Percentiles rank a stretch among this genome's conserved stretches.
Conservation (phyloP, 106 monocot genomes). For the Dendrobium chrysotoxum region DNA sequence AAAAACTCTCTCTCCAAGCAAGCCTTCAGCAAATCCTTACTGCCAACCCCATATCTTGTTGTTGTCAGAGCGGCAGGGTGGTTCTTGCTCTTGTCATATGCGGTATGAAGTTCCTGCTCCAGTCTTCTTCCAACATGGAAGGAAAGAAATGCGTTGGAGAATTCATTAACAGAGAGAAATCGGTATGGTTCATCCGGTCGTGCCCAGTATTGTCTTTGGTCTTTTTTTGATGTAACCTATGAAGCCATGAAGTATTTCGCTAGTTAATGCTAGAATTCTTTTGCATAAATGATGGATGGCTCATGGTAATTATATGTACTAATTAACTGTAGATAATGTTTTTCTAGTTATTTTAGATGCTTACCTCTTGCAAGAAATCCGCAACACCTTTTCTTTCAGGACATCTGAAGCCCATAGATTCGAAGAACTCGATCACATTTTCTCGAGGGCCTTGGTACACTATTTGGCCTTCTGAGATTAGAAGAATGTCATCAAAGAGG, state of each 20-base stretch:
- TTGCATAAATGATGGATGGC: too few relatives aligned
- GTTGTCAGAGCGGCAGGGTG: constrained; percentile 63
- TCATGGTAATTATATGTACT: too few relatives aligned
- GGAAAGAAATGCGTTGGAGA: constrained; percentile 39
- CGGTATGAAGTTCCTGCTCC: constrained; percentile 27
- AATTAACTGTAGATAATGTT: not conserved
- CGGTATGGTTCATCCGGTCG: constrained; percentile 31
- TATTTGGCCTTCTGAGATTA: constrained; percentile 58
- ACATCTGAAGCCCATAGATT: constrained; percentile 56
- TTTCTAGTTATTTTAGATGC: not conserved
- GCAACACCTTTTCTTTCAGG: constrained; percentile 72
- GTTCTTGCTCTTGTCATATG: constrained; percentile 44
- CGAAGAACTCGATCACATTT: constrained; percentile 57
- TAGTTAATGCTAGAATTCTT: not conserved
- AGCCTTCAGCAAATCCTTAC: constrained; percentile 45
- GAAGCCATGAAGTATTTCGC: not conserved
- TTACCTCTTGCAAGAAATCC: constrained; percentile 70
- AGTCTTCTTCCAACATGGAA: constrained; percentile 39
- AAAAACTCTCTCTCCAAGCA: constrained; percentile 40
- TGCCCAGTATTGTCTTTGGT: constrained; percentile 64
- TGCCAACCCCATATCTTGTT: constrained; percentile 44
- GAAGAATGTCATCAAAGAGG: constrained; percentile 67
- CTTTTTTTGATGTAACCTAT: constrained; percentile 67
- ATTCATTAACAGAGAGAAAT: constrained; percentile 49
- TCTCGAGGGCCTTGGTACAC: constrained; percentile 70